Evolutionary conservation across 306 rosid species (phyloP).

Genomic region (Inga leiocalycina): DNA sequence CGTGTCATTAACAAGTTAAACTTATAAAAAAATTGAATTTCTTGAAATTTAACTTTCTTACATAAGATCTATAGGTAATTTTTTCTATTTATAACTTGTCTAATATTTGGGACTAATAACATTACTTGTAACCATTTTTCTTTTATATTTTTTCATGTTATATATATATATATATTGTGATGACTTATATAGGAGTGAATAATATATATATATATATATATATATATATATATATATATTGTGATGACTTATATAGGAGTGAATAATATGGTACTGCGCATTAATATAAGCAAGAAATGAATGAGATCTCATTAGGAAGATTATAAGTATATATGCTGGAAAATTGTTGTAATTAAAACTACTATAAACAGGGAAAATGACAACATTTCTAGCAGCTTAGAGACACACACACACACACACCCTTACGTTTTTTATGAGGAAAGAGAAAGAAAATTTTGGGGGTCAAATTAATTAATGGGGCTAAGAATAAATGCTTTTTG

Average conservation of each 20-base stretch:
- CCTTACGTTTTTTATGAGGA: background rate
- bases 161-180: background rate
- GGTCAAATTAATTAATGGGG: background rate
- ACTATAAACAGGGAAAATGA: background rate
- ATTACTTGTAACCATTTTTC: background rate
- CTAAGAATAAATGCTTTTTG: too few relatives aligned
- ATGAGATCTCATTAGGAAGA: background rate
- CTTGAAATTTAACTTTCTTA: too few relatives aligned
- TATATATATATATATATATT: too few relatives aligned
- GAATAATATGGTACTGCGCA: background rate
- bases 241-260: background rate
- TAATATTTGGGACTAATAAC: background rate
- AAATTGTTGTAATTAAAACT: too few relatives aligned
- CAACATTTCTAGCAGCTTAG: background rate
- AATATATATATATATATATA: too few relatives aligned
- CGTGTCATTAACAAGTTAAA: too few relatives aligned
- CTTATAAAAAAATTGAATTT: too few relatives aligned
- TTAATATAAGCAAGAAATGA: too few relatives aligned
- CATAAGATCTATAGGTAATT: background rate
- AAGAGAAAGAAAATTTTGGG: background rate
- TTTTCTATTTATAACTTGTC: too few relatives aligned
- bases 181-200: background rate
- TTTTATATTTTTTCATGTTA: background rate
- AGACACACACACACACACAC: too few relatives aligned
- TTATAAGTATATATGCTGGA: background rate